Base-by-base conservation (phyloP, 2,329 filamentous ascomycete genomes). In the Penicillium psychrosexuale region DNA sequence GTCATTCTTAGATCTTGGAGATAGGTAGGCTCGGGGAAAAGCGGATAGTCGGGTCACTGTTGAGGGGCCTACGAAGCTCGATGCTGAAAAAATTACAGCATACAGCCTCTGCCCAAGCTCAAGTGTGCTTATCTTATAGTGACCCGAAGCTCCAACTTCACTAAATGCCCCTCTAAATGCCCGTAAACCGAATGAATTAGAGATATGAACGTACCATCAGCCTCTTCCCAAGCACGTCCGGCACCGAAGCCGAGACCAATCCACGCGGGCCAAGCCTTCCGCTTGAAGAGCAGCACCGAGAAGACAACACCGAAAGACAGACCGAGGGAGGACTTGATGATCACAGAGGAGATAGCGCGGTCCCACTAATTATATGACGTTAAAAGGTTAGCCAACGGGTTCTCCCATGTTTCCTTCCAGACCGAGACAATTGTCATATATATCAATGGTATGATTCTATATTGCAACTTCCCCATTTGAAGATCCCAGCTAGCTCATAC, bases 271-370 rank as follows among this genome's bases (percentile, higher is more conserved):
- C 93, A 99, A 64, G 94, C 90, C 80, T 94, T 88, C 77, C 95
- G 89, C 84, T 96, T 96, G 85, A 99, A 99, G 53, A 99, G 80
- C 56, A 99, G 88, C 59, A 99, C 92, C 59, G 94, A 97, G 82
- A 99, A 97, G 78, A 99, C 90, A 75, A 99, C 88, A 73, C 94
- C 94, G 79, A 99, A 99, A 66, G 89, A 91, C 73, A 97, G 89
- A 71, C 94, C 94, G 76, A 99, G 88, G 53, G 90, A 88, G 63
- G 93, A 97, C 78, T 95, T 92, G 82, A 99, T 95, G 73, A 99
- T 85, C 77, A 97, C 85, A 72, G 95, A 97, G 67, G 94, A 97
- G 67, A 99, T 87, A 78, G 94, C 97, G 80, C 90, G 93, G 76
- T 99, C 94, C 94, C 94, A 99, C 94, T 99, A 66, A 62, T 50